phyloP scores from a whole-genome alignment of 2,329 filamentous ascomycete genomes.

The Diaporthe sp. region DNA sequence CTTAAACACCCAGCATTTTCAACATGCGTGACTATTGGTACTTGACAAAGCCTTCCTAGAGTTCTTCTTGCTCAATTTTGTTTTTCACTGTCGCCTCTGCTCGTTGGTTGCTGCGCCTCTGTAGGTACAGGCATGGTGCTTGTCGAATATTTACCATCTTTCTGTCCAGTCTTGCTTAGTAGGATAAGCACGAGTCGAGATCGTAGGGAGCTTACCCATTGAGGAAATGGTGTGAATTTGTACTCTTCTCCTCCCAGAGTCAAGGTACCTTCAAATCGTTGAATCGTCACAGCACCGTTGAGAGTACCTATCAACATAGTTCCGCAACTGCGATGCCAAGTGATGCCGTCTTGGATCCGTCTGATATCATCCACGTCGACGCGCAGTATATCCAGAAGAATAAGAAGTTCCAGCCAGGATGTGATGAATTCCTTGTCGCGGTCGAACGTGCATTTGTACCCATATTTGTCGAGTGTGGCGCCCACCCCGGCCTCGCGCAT shows the following conservation, averaged over 20 bases:
- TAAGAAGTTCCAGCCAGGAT: neutral
- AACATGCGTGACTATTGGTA: no score
- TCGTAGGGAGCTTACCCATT: neutral
- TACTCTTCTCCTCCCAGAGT: neutral
- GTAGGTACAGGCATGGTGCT: neutral
- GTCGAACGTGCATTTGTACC: neutral
- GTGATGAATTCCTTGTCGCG: neutral
- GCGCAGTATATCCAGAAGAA: neutral
- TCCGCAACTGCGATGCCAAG: neutral
- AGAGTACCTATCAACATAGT: neutral
- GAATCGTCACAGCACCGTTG: neutral
- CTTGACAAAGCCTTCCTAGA: neutral
- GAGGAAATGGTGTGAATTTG: neutral
- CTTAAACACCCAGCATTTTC: no score
- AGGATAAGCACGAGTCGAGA: neutral
- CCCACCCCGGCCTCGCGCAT: neutral
- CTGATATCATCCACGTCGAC: neutral
- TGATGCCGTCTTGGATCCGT: neutral
- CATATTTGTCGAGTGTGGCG: neutral
- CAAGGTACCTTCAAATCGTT: neutral
- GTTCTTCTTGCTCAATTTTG: no score
- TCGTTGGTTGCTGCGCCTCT: neutral
- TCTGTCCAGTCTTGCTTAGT: neutral
- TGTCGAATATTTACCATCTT: neutral
- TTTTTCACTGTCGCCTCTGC: neutral